These are phyloP conservation scores for Nakazawaea populi DNA, from an alignment of 805 yeast genomes.

Conservation along the genomic window DNA sequence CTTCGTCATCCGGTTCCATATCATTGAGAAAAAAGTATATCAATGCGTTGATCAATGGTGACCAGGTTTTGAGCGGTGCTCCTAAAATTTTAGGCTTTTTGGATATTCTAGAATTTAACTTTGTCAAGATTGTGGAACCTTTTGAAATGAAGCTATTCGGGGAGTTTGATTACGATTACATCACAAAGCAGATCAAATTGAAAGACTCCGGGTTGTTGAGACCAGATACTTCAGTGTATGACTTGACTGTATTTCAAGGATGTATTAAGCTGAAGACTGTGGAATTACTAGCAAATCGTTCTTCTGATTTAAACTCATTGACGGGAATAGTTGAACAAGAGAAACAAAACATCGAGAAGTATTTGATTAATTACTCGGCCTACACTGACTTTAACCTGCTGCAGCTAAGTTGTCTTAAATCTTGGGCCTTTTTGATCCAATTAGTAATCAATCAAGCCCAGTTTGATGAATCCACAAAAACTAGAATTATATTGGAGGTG, in stretches of 20 bases:
- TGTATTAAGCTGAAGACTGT: constrained; percentile 19
- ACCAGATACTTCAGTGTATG: constrained; percentile 28
- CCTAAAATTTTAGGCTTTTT: constrained; percentile 65
- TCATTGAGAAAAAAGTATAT: constrained; percentile 49
- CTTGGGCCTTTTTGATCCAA: constrained; percentile 82
- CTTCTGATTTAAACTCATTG: background rate
- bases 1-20: constrained; percentile 38
- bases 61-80: constrained; percentile 48
- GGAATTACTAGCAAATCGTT: constrained; percentile 16
- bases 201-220: constrained; percentile 18
- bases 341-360: constrained; percentile 25
- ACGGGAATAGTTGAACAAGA: constrained; percentile 13
- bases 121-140: constrained; percentile 36
- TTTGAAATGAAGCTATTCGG: constrained; percentile 28
- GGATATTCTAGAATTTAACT: constrained; percentile 61
- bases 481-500: constrained; percentile 66
- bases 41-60: constrained; percentile 43
- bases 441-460: constrained; percentile 61
- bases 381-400: constrained; percentile 39
- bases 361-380: constrained; percentile 40
- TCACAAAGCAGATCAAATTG: constrained; percentile 33
- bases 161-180: constrained; percentile 32
- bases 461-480: constrained; percentile 37
- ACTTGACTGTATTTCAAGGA: constrained; percentile 33
- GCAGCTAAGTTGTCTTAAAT: constrained; percentile 60